Conservation (phyloP, 345 rosid species). For the Microcos paniculata region DNA sequence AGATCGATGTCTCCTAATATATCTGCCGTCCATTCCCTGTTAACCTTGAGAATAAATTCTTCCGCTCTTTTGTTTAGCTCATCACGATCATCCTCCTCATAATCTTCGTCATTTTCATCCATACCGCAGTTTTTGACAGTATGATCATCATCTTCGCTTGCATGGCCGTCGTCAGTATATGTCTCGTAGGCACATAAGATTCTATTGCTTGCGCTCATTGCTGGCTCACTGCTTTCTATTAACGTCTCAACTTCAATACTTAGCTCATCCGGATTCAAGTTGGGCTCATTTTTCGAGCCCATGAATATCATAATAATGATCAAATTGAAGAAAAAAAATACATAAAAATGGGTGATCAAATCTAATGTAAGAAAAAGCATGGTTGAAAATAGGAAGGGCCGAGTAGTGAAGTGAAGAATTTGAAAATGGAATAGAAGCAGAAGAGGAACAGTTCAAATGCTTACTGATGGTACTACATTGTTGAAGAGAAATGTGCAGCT, state of each 20-base stretch:
- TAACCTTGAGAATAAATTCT: slow-evolving; percentile 55
- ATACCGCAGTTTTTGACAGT: neutral
- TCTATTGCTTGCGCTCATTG: neutral
- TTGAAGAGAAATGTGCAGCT: slow-evolving; percentile 24
- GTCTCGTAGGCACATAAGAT: neutral
- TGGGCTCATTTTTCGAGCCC: slow-evolving; percentile 29
- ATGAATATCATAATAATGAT: slow-evolving; percentile 40
- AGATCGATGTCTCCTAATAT: neutral
- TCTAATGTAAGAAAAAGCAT: slow-evolving; percentile 38
- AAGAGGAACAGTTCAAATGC: neutral
- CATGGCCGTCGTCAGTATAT: neutral
- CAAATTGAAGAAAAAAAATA: slow-evolving; percentile 50
- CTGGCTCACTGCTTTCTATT: neutral
- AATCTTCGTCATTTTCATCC: neutral
- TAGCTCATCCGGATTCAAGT: no score
- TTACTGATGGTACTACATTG: neutral
- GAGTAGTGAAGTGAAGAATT: neutral
- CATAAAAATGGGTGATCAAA: slow-evolving; percentile 32
- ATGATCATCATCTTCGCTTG: neutral
- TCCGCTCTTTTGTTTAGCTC: slow-evolving; percentile 56
- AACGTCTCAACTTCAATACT: neutral
- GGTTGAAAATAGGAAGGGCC: neutral
- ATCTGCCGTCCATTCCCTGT: slow-evolving; percentile 55
- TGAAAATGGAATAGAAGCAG: no score
- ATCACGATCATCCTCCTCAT: slow-evolving; percentile 25